Evolutionary conservation across 163 green algal genomes (phyloP).

Genomic region (Smithsoniella earleae): DNA sequence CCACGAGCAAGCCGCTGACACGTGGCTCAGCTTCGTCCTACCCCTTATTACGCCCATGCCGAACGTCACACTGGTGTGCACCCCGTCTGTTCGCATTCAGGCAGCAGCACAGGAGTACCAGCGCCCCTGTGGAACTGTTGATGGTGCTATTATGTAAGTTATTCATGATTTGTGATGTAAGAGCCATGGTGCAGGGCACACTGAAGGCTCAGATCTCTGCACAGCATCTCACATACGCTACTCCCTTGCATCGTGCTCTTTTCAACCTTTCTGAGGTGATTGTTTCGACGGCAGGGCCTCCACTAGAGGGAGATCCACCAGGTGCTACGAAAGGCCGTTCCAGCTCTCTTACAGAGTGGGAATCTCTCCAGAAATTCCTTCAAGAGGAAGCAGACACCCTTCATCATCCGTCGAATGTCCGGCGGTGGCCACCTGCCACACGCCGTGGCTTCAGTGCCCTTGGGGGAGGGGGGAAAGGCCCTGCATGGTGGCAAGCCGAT

Average conservation of each 20-base stretch:
- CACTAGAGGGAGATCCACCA: background rate
- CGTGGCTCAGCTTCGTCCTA: slow-evolving; percentile 13
- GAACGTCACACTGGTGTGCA: slow-evolving; percentile 14
- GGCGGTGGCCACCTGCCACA: background rate
- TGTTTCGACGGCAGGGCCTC: background rate
- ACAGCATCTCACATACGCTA: background rate
- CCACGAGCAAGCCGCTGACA: background rate
- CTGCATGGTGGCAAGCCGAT: slow-evolving; percentile 6
- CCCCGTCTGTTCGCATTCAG: background rate
- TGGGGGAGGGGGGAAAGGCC: background rate
- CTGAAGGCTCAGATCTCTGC: background rate
- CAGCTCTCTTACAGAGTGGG: background rate
- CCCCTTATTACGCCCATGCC: background rate
- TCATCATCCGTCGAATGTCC: background rate
- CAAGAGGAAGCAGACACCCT: background rate
- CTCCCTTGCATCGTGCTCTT: slow-evolving; percentile 13
- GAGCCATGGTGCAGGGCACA: slow-evolving; percentile 24
- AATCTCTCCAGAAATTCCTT: background rate
- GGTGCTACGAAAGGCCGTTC: slow-evolving; percentile 15
- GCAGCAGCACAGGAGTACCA: too few species aligned
- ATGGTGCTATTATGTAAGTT: too few species aligned
- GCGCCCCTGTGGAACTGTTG: too few species aligned
- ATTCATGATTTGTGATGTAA: too few species aligned
- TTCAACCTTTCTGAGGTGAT: slow-evolving; percentile 26
- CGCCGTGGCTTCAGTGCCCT: background rate